Evolutionary conservation across 768 basidiomycete genomes (phyloP), one percentile per base, ranked within the genome.

Genomic region (Lentinula guzmanii): DNA sequence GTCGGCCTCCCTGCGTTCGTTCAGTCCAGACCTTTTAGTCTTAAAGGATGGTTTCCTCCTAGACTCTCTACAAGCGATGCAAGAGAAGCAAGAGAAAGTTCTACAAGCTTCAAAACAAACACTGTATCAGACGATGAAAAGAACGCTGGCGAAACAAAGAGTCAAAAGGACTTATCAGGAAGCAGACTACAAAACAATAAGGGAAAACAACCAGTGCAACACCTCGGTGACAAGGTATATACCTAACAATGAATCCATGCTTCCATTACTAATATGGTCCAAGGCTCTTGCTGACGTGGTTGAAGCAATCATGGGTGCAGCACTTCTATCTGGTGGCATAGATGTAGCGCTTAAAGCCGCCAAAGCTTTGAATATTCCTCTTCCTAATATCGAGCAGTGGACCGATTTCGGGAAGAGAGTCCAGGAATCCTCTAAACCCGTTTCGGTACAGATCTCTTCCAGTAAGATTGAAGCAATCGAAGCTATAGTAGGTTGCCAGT

Each of bases 241-340:
- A 46, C 4, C 15, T 11, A 9, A 39, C 5, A 15, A 35, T 28
- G 43, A 41, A 24, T 65, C 61, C 16, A 42, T n/a, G 9, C 51
- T 18, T 21, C 35, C n/a, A 34, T 46, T 31, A 52, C 33, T 28
- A 41, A 43, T 61, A 34, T 42, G 16, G 67, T 18, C 35, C 33
- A 59, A 93, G 92, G 84, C 86, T 21, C 78, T 93, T 33, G 92
- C 93, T 53, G 93, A 95, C 72, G 89, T 93, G 46, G 82, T 84
- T 8, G 93, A 95, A 72, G 90, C 93, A 3, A 84, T 94, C 62
- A 85, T 93, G 31, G 93, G 88, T 37, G 92, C 91, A 16, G 90
- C 89, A 4, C 93, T 86, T 69, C 76, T 90, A 50, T 84, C 87
- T 24, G 87, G 88, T 10, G 92, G 91, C 57, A 77, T 79, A 53